Conservation (phyloP, 1,139 yeast genomes). For the Saccharomyces hybrid region DNA sequence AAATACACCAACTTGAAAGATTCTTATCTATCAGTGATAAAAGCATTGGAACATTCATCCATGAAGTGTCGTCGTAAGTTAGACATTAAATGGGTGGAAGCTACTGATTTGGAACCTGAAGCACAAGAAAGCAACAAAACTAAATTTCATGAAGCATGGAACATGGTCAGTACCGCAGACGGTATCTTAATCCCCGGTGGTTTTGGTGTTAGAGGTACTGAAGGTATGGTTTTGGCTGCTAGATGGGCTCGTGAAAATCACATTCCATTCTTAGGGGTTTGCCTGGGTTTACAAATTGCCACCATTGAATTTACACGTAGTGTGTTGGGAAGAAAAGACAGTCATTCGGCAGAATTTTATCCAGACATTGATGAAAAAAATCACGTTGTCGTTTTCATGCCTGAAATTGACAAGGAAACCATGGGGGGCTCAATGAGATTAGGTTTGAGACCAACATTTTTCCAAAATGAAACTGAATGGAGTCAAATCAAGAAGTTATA, state of each 20-base stretch:
- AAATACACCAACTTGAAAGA: constrained; percentile 94
- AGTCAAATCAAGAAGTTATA: constrained; percentile 72
- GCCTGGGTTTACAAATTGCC: constrained; percentile 96
- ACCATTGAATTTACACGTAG: constrained; percentile 88
- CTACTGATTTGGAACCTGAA: constrained; percentile 77
- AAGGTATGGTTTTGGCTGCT: constrained; percentile 96
- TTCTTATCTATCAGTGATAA: constrained; percentile 88
- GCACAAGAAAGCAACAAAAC: constrained; percentile 57
- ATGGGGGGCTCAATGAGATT: constrained; percentile 99
- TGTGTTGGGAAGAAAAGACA: constrained; percentile 58
- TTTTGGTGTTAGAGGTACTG: constrained; percentile 93
- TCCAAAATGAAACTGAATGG: constrained; percentile 62
- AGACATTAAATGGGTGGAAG: constrained; percentile 92
- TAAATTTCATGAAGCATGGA: constrained; percentile 93
- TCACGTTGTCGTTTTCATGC: constrained; percentile 93
- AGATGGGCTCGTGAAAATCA: constrained; percentile 95
- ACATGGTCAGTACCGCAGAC: constrained; percentile 84
- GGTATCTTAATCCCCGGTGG: constrained; percentile 99
- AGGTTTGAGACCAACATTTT: constrained; percentile 84
- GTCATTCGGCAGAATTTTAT: constrained; percentile 82
- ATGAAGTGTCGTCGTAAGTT: constrained; percentile 81
- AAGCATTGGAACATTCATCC: constrained; percentile 90
- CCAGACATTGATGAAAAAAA: constrained; percentile 47
- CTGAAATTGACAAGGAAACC: constrained; percentile 91
- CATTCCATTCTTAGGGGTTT: constrained; percentile 91